Evolutionary conservation across 345 rosid species (phyloP), one percentile per base, ranked within the genome.

Genomic region (Carallia brachiata): DNA sequence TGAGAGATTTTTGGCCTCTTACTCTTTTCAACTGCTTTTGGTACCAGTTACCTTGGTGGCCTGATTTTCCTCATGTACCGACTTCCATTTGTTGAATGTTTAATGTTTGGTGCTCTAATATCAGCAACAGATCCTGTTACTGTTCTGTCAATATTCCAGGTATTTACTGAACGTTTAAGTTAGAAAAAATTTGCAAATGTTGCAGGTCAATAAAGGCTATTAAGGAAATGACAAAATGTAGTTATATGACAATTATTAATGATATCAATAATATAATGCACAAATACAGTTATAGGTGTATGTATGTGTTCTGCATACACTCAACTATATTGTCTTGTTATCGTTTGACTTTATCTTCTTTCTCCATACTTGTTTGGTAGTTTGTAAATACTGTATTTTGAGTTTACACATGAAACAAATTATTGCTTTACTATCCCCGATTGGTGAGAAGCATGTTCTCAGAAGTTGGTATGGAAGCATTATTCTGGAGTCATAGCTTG

Each of bases 81-180:
- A 69, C 96, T 95, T 72, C 99, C 99, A 16, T 86, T 92, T 52
- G 88, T 90, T 67, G 99, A 95, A 80, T 95, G 99, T 70, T 85
- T 95, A 63, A 95, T 92, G 98, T 95, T 95, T 78, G 99, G 99
- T 69, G 92, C 99, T 70, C 94, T 95, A 61, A 95, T 95, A 82
- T 95, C 99, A 13, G 99, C 99, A 66, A 95, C 99, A 0, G 99
- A 95, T 81, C 99, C 99, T 78, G 99, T 95, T 72, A 95, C 99
- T 6, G 99, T 95, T 63, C 78, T 95, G 69, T 95, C 99, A 66
- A 92, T 92, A 81, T 95, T 95, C 76, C 99, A 95, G 99, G 99
- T 95, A 60, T 7, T 44, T 44, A 44, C 50, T 44, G 50, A 15
- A 44, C 16, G 12, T 44, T 44, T 44, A 44, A 2, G 48, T 15